phyloP scores from a whole-genome alignment of 2,329 filamentous ascomycete genomes.

The Zymoseptoria passerinii region DNA sequence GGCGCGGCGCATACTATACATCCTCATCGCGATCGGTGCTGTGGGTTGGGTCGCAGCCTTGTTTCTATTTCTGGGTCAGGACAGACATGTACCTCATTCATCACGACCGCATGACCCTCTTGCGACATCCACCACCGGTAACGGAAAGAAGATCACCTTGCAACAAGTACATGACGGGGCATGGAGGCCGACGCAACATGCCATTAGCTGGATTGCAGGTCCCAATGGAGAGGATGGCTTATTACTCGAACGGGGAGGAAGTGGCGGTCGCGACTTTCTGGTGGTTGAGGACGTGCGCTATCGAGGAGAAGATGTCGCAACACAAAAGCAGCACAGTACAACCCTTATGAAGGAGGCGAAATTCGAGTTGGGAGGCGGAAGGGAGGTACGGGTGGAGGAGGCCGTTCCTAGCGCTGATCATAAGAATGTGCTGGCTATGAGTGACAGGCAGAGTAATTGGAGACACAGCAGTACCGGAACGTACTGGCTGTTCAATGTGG shows the following conservation, averaged over 20 bases:
- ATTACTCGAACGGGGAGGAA: conserved; percentile 61
- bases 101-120: conserved; percentile 59
- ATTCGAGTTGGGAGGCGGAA: conserved; percentile 54
- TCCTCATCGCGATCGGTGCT: conserved; percentile 52
- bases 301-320: conserved; percentile 36
- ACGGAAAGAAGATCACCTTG: conserved; percentile 64
- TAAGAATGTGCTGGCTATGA: conserved; percentile 76
- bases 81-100: conserved; percentile 58
- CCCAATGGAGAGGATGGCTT: conserved; percentile 74
- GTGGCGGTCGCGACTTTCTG: conserved; percentile 61
- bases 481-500: conserved; percentile 91
- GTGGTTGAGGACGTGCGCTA: conserved; percentile 77
- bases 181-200: conserved; percentile 57
- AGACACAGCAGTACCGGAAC: conserved; percentile 77
- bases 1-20: conserved; percentile 54
- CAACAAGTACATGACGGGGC: conserved; percentile 59
- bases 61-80: conserved; percentile 56
- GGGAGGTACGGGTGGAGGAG: conserved; percentile 47
- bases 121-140: conserved; percentile 53
- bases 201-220: conserved; percentile 69
- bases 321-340: conserved; percentile 45
- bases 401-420: conserved; percentile 74
- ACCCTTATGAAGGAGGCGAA: conserved; percentile 64
- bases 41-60: conserved; percentile 62
- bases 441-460: conserved; percentile 68